These are phyloP conservation scores for Penicillium capsulatum DNA, from an alignment of 2,329 filamentous ascomycete genomes.

Conservation along the genomic window DNA sequence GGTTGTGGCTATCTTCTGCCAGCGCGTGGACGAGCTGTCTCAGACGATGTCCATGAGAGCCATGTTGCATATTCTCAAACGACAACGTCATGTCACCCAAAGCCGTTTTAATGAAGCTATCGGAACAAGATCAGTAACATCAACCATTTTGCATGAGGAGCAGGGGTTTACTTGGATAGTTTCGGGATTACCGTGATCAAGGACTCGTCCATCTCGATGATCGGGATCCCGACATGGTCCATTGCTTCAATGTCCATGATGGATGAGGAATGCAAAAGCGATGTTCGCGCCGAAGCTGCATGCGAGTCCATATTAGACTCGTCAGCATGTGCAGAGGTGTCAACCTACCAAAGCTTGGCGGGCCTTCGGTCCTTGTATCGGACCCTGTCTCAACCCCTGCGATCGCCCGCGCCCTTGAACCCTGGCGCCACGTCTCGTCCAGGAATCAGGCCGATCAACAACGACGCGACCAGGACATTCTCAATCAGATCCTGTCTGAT, in stretches of 20 bases:
- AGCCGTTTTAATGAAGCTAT: slow-evolving; percentile 38
- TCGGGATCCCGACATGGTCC: slow-evolving; percentile 32
- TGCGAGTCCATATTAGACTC: not conserved
- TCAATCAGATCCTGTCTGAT: no score
- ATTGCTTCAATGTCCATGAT: slow-evolving; percentile 11
- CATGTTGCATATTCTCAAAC: slow-evolving; percentile 44
- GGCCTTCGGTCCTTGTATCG: not conserved
- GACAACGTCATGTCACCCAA: slow-evolving; percentile 41
- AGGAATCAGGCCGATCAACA: not conserved
- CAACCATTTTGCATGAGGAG: no score
- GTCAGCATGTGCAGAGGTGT: not conserved
- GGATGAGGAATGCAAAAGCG: not conserved
- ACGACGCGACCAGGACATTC: no score
- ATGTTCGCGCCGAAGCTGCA: not conserved
- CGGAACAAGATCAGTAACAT: slow-evolving; percentile 2
- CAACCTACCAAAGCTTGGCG: not conserved
- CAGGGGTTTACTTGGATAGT: slow-evolving; percentile 32
- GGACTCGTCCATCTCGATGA: slow-evolving; percentile 40
- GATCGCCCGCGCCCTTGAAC: not conserved
- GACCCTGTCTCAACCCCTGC: not conserved
- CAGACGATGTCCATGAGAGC: slow-evolving; percentile 35
- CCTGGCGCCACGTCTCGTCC: not conserved
- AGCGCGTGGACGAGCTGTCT: slow-evolving; percentile 38
- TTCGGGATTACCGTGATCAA: slow-evolving; percentile 41
- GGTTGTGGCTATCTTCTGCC: slow-evolving; percentile 42